Evolutionary conservation across 805 yeast species (phyloP), one percentile per base, ranked within the genome.

Genomic region (Metschnikowia lachancei): DNA sequence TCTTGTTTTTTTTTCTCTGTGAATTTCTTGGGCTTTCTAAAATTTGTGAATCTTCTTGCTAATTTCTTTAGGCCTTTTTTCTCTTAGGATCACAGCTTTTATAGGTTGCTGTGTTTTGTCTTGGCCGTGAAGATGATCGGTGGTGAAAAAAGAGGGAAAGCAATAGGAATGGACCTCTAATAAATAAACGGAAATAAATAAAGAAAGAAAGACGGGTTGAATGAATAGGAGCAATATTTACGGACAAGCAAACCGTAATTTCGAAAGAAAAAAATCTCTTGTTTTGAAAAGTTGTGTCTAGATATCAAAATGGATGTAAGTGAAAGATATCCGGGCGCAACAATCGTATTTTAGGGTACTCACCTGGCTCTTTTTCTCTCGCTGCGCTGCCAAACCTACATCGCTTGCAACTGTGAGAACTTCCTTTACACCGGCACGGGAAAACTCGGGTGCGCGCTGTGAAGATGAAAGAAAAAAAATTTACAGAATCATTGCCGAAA

Each of bases 401-500:
- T 44, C 47, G 47, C 47, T 44, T 44, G 47, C 47, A 44, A 19
- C 39, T 13, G 19, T 29, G 46, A 36, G 45, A 42, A 24, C 11
- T 33, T 34, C 43, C 47, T 39, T 34, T 34, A 26, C 39, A 28
- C 47, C 43, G 47, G 47, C 20, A 17, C 43, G 47, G 47, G 39
- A 34, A 39, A 44, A 44, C 30, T 35, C 47, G 47, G 47, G 47
- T 44, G 46, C 46, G 46, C 46, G 46, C 42, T 12, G 29, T 28
- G 18, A 26, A 34, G 20, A 16, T 26, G 34, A 14, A 17, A 34
- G 34, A 41, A 19, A n/a, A 19, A 36, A 42, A 42, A 36, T 32
- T 28, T 32, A 32, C 39, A 33, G 35, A 34, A 31, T 5, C 20
- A 39, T n/a, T 18, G 19, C 45, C 45, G 28, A 41, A 41, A 41